Conservation (phyloP, 116 monocot genomes). For the Papilionanthe hybrid region DNA sequence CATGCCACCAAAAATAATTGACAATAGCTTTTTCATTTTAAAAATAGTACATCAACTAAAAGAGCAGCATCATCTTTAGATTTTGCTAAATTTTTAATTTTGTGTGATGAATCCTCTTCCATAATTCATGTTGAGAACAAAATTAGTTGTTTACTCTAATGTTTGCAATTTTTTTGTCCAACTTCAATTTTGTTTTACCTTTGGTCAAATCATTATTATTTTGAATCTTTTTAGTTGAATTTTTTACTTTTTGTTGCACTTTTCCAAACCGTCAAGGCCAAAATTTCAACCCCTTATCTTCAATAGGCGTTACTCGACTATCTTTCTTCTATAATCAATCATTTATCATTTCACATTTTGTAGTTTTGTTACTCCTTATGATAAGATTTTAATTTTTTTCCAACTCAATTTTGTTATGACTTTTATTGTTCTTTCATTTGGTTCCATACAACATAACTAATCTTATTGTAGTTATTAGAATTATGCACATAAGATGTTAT, state of each 20-base stretch:
- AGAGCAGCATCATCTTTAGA: too few relatives aligned
- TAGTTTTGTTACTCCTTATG: background rate
- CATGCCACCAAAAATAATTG: too few relatives aligned
- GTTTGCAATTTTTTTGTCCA: background rate
- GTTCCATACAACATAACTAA: too few relatives aligned
- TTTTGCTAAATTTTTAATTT: too few relatives aligned
- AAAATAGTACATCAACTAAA: too few relatives aligned
- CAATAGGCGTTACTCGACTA: background rate
- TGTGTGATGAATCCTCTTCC: too few relatives aligned
- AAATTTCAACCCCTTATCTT: background rate
- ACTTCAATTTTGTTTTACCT: background rate
- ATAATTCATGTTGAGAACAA: background rate
- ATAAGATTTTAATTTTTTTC: background rate
- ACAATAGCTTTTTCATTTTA: too few relatives aligned
- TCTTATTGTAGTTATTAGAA: too few relatives aligned
- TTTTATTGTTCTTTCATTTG: background rate
- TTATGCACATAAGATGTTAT: too few relatives aligned
- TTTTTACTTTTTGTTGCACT: background rate
- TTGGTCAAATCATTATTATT: background rate
- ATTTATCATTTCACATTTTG: background rate
- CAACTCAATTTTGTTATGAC: background rate
- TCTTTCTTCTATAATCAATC: background rate
- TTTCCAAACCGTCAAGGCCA: background rate
- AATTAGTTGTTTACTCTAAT: too few relatives aligned
- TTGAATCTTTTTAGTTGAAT: background rate